Base-by-base conservation (phyloP, 2,329 filamentous ascomycete genomes). In the Colletotrichum lini region DNA sequence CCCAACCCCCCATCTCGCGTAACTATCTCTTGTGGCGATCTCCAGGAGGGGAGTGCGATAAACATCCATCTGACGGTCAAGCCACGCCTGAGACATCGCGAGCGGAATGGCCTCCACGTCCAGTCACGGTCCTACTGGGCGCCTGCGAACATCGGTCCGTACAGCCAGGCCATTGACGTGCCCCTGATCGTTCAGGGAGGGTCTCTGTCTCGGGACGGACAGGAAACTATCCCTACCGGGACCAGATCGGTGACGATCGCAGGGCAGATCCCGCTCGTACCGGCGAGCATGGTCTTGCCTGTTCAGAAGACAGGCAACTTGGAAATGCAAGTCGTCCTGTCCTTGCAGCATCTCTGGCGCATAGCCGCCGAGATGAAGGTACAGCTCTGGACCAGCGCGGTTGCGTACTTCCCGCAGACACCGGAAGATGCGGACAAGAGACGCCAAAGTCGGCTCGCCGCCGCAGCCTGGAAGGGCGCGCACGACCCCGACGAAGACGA, bases 101-200 rank as follows among this genome's bases (percentile, higher is more conserved):
- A 79, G 42, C 81, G 93, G 82, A 85, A 87, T 62, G 90, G 89
- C 0, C 87, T 98, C 1, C 96, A 99, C 80, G 95, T 99, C 7
- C 96, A 98, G 82, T 95, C 93, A 4, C 87, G 94, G 49, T 97
- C 94, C 13, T 98, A 98, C 85, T 99, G 96, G 96, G 96, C 96
- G 0, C 96, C 96, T 0, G 96, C 96, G 23, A 98, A 98, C 78
- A 98, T 99, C 65, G 96, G 96, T 0, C 96, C 96, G 0, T 98
- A 98, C 81, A 98, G 95, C 67, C 96, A 99, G 83, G 94, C 95
- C 4, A 90, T 96, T 60, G 86, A 88, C 2, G 82, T 90, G 13
- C 82, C 79, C 4, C 65, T 82, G 15, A 76, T 75, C 40, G 56
- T 30, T 56, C n/a, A 15, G 6, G 26, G n/a, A 6, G 12, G 9